Percentiles rank a stretch among this genome's conserved stretches.
Conservation (phyloP, 305 asterid genomes). For the Plantago rigida region DNA sequence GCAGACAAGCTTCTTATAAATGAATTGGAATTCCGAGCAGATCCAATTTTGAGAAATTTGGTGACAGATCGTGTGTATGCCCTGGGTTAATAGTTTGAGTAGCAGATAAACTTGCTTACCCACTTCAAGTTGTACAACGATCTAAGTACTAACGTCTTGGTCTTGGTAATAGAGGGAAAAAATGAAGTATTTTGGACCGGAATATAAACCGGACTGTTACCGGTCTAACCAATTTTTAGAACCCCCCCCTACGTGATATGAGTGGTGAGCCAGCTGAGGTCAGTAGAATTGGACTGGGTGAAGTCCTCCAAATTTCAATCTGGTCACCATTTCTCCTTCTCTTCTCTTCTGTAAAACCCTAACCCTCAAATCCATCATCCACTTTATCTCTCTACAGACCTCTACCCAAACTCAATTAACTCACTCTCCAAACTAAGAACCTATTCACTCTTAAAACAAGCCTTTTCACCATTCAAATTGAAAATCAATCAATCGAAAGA, state of each 20-base stretch:
- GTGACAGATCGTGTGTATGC: too few species aligned
- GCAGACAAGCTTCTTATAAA: too few species aligned
- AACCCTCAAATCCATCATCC: constrained; percentile 26
- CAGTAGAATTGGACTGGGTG: background rate
- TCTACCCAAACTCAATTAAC: background rate
- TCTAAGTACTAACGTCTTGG: too few species aligned
- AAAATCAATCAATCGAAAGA: constrained; percentile 18
- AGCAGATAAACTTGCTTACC: too few species aligned
- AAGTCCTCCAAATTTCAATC: background rate
- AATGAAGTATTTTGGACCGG: too few species aligned
- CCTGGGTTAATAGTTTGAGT: too few species aligned
- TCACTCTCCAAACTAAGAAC: constrained; percentile 20
- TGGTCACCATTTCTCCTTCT: background rate
- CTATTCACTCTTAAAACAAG: background rate
- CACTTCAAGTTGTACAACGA: too few species aligned
- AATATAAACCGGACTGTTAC: too few species aligned
- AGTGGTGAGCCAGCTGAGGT: background rate
- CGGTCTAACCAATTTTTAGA: background rate
- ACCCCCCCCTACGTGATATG: background rate
- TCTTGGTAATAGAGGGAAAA: too few species aligned
- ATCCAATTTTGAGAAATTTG: too few species aligned
- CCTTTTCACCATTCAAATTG: constrained; percentile 6
- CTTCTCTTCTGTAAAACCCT: constrained; percentile 47
- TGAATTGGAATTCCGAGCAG: too few species aligned
- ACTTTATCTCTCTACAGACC: constrained; percentile 17